Percentiles rank a stretch among this genome's conserved stretches.
Conservation (phyloP, 2,329 filamentous ascomycete genomes). For the Pezicula rhizophila region DNA sequence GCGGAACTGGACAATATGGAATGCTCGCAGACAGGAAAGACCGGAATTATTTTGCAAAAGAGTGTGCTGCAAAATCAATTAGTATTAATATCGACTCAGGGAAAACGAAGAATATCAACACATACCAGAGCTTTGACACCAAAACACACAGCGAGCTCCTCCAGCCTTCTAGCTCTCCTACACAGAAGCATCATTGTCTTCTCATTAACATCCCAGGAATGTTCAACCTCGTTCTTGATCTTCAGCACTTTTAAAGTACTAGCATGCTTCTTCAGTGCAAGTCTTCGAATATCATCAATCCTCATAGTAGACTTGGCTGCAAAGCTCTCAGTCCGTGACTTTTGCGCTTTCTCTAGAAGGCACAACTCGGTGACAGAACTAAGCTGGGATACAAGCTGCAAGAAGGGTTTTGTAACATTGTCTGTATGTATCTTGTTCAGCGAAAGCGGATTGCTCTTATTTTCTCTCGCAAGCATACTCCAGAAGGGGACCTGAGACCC, state of each 20-base stretch:
- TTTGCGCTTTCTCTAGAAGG: slow-evolving; percentile 47
- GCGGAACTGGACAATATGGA: slow-evolving; percentile 49
- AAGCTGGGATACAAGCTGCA: slow-evolving; percentile 48
- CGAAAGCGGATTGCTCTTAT: slow-evolving; percentile 43
- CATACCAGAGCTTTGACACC: slow-evolving; percentile 49
- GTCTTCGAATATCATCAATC: slow-evolving; percentile 52
- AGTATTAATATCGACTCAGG: neutral
- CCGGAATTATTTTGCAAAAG: slow-evolving; percentile 48
- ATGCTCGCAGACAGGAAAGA: slow-evolving; percentile 43
- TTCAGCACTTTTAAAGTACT: slow-evolving; percentile 47
- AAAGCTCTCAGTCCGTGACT: slow-evolving; percentile 47
- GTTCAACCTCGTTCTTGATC: slow-evolving; percentile 50
- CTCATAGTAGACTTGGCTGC: slow-evolving; percentile 42
- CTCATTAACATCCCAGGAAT: slow-evolving; percentile 51
- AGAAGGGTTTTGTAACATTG: slow-evolving; percentile 49
- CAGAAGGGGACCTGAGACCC: slow-evolving; percentile 56
- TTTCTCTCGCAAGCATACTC: slow-evolving; percentile 48
- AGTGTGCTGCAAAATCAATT: slow-evolving; percentile 39
- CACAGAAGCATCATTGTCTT: slow-evolving; percentile 50
- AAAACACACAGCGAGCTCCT: slow-evolving; percentile 52
- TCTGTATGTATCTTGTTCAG: slow-evolving; percentile 57
- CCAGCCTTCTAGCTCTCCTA: slow-evolving; percentile 39
- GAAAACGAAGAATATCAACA: slow-evolving; percentile 6
- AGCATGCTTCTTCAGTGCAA: slow-evolving; percentile 53
- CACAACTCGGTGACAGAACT: slow-evolving; percentile 51